Percentiles rank a stretch among this genome's conserved stretches.
Conservation (phyloP, 257 asterid genomes). For the Salvia hispanica region DNA sequence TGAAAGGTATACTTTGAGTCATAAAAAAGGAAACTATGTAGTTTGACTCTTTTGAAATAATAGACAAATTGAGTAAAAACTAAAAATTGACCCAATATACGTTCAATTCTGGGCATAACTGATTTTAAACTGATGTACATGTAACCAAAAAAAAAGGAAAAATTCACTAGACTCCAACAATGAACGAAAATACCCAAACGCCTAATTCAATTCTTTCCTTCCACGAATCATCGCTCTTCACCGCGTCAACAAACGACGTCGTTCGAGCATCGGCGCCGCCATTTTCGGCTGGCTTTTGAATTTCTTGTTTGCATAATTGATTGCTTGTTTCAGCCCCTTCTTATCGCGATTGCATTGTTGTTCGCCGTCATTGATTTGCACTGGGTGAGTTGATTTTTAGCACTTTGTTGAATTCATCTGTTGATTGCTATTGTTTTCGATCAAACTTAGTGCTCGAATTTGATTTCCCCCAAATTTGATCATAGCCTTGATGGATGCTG, state of each 20-base stretch:
- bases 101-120: no score
- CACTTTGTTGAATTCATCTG: constrained; percentile 21
- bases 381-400: constrained; percentile 32
- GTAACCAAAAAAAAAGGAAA: no score
- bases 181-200: constrained; percentile 32
- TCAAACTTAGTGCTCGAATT: constrained; percentile 22
- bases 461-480: constrained; percentile 41
- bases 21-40: no score
- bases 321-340: constrained; percentile 19
- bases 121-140: no score
- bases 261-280: constrained; percentile 33
- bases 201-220: constrained; percentile 31
- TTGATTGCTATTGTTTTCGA: constrained; percentile 22
- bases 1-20: no score
- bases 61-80: no score
- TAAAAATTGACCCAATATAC: no score
- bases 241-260: constrained; percentile 34
- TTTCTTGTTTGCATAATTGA: not conserved
- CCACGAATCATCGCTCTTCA: constrained; percentile 31
- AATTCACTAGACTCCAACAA: not conserved
- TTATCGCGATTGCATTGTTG: constrained; percentile 10
- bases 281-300: constrained; percentile 11
- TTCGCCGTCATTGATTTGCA: constrained; percentile 19
- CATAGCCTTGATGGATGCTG: constrained; percentile 30
- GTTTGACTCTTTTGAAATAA: no score